phyloP scores from a whole-genome alignment of 805 yeast species.

The Starmerella riodocensis region DNA sequence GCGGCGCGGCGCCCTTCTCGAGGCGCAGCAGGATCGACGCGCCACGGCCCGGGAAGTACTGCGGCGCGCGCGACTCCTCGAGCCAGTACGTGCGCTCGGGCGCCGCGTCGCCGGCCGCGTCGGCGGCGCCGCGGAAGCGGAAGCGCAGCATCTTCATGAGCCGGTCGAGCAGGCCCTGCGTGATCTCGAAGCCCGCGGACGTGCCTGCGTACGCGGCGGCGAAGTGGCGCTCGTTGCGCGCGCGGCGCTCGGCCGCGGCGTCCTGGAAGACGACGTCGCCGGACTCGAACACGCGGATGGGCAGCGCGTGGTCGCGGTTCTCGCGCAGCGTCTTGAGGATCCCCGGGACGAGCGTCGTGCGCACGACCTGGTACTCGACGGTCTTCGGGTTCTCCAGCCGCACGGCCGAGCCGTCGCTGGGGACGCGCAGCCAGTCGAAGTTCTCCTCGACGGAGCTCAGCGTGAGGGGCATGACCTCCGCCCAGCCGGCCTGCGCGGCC shows the following conservation, averaged over 20 bases:
- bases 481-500: constrained; percentile 88
- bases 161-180: constrained; percentile 89
- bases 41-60: constrained; percentile 95
- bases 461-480: constrained; percentile 90
- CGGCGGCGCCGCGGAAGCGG: too few species aligned
- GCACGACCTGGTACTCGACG: constrained; percentile 89
- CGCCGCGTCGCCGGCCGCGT: too few species aligned
- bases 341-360: constrained; percentile 91
- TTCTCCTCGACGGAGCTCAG: constrained; percentile 95
- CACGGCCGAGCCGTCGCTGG: constrained; percentile 63
- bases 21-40: constrained; percentile 64
- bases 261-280: constrained; percentile 91
- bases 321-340: constrained; percentile 88
- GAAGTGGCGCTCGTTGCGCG: constrained; percentile 88
- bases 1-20: constrained; percentile 25
- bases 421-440: constrained; percentile 65
- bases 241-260: constrained; percentile 67
- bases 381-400: constrained; percentile 94
- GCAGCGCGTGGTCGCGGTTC: constrained; percentile 89
- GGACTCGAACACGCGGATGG: constrained; percentile 86
- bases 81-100: constrained; percentile 53
- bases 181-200: constrained; percentile 84
- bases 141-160: constrained; percentile 93
- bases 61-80: constrained; percentile 31
- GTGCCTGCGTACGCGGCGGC: constrained; percentile 90